Conservation (phyloP, 805 yeast genomes). For the Yamadazyma sp. region DNA sequence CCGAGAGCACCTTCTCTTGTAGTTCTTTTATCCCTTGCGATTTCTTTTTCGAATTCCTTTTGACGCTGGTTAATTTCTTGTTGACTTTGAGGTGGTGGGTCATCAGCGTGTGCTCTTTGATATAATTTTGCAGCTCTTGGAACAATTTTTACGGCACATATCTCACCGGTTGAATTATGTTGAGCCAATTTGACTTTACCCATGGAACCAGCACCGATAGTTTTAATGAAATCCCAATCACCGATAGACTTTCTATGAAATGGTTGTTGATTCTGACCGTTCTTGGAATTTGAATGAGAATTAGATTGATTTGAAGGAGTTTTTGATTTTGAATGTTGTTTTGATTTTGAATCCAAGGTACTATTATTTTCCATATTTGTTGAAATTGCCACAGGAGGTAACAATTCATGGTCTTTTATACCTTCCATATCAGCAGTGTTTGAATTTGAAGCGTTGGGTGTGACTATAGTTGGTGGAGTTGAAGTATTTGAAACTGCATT, state of each 20-base stretch:
- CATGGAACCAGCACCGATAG: constrained; percentile 98
- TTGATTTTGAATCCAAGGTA: constrained; percentile 7
- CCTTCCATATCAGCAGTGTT: too few relatives aligned
- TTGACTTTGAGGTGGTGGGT: constrained; percentile 61
- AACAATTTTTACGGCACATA: constrained; percentile 90
- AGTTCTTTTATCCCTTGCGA: constrained; percentile 87
- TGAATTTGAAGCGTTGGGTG: constrained; percentile 1
- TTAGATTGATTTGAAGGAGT: constrained; percentile 5
- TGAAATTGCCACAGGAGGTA: constrained; percentile 30
- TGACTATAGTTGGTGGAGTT: background rate
- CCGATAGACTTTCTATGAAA: constrained; percentile 89
- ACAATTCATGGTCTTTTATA: constrained; percentile 22
- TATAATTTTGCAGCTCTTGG: constrained; percentile 82
- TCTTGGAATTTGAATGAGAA: constrained; percentile 2
- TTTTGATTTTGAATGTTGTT: too few relatives aligned
- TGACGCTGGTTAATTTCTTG: constrained; percentile 58
- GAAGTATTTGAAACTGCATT: constrained; percentile 1
- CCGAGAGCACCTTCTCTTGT: constrained; percentile 95
- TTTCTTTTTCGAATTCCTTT: constrained; percentile 75
- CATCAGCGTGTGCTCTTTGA: constrained; percentile 66
- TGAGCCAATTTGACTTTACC: constrained; percentile 96
- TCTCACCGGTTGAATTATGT: constrained; percentile 74
- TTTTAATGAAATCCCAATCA: constrained; percentile 93
- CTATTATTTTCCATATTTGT: constrained; percentile 8
- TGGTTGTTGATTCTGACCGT: constrained; percentile 32